These are phyloP conservation scores for Cucumis sativus DNA, from an alignment of 306 rosid species.

Conservation along the genomic window DNA sequence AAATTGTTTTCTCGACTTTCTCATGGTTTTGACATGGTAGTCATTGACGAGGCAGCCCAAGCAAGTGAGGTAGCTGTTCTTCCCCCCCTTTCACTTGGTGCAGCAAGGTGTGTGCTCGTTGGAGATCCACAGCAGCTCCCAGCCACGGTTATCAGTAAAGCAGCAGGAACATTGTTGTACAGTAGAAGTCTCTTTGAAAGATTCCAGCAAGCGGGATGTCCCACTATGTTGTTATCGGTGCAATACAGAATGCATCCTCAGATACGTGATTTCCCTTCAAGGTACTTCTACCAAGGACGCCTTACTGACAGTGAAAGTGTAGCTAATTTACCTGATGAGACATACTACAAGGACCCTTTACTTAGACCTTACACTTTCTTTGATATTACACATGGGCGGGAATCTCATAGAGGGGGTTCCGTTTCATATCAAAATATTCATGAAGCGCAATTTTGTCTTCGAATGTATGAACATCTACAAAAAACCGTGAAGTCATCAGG, in stretches of 20 bases:
- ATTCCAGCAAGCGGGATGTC: constrained; percentile 94
- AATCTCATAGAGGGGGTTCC: constrained; percentile 95
- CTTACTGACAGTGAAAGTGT: constrained; percentile 87
- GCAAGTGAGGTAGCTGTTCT: constrained; percentile 95
- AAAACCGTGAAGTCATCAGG: constrained; percentile 53
- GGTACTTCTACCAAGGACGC: constrained; percentile 94
- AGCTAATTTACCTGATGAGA: constrained; percentile 63
- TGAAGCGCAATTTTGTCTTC: constrained; percentile 91
- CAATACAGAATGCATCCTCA: constrained; percentile 99
- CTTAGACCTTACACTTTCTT: constrained; percentile 82
- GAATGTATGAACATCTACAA: constrained; percentile 80
- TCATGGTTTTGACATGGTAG: constrained; percentile 99
- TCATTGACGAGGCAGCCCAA: constrained; percentile 97
- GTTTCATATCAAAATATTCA: constrained; percentile 81
- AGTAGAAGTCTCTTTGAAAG: constrained; percentile 96
- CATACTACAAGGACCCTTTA: constrained; percentile 65
- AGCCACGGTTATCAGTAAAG: constrained; percentile 98
- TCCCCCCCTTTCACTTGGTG: constrained; percentile 97
- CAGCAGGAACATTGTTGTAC: constrained; percentile 92
- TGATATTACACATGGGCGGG: constrained; percentile 90
- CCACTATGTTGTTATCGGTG: constrained; percentile 88
- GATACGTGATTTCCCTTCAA: constrained; percentile 91
- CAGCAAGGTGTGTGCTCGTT: constrained; percentile 95
- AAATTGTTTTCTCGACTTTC: constrained; percentile 92
- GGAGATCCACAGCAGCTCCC: constrained; percentile 99